phyloP scores from a whole-genome alignment of 441 rosid species.

The Adansonia grandidieri region DNA sequence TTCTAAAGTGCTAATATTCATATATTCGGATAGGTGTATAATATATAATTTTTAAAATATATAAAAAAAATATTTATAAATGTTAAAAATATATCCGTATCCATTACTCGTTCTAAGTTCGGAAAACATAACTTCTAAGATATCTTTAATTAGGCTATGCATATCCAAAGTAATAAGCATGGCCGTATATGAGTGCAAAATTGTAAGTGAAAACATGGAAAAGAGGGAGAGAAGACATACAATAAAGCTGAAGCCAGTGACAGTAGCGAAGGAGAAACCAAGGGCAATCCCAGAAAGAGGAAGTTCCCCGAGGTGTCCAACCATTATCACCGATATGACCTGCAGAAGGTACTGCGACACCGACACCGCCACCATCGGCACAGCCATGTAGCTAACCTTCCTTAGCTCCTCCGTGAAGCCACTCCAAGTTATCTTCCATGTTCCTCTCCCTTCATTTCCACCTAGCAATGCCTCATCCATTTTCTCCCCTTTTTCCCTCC shows the following conservation, averaged over 20 bases:
- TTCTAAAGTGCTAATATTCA: too few species aligned
- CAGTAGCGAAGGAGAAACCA: not conserved
- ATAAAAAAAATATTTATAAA: too few species aligned
- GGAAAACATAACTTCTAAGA: too few species aligned
- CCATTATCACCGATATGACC: not conserved
- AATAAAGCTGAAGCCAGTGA: conserved; percentile 5
- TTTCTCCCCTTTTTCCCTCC: not conserved
- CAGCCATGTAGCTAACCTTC: not conserved
- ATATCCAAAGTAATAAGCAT: too few species aligned
- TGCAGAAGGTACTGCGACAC: not conserved
- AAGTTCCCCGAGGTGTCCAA: not conserved
- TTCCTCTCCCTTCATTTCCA: not conserved
- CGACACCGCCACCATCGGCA: not conserved
- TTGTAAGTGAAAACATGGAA: too few species aligned
- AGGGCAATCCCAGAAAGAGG: not conserved
- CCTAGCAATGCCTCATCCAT: not conserved
- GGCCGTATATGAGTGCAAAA: too few species aligned
- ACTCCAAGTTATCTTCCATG: not conserved
- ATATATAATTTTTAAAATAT: too few species aligned
- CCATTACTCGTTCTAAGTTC: too few species aligned
- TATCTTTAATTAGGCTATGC: too few species aligned
- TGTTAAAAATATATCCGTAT: too few species aligned
- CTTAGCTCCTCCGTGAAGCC: not conserved
- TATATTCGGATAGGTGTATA: too few species aligned
- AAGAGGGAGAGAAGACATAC: not conserved